phyloP scores from a whole-genome alignment of 768 basidiomycete species.

The Pleurotus pulmonarius region DNA sequence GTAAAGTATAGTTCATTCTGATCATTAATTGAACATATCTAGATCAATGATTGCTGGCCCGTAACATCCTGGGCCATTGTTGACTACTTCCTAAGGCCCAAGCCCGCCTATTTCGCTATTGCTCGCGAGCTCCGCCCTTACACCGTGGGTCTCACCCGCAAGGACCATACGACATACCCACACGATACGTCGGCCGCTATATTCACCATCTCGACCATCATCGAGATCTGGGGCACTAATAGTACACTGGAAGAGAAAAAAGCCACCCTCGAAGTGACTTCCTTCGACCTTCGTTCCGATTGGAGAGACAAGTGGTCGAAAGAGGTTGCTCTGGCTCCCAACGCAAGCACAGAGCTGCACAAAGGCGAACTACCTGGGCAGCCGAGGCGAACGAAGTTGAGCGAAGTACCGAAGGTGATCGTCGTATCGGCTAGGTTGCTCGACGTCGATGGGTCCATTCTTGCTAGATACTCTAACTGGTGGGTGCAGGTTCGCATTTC shows the following conservation, averaged over 20 bases:
- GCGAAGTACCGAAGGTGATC: constrained; percentile 62
- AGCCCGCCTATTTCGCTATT: constrained; percentile 86
- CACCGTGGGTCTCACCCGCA: constrained; percentile 85
- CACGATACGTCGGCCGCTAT: constrained; percentile 62
- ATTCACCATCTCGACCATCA: constrained; percentile 59
- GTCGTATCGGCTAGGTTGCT: constrained; percentile 70
- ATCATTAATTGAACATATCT: not conserved
- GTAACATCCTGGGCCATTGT: constrained; percentile 91
- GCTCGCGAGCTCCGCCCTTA: constrained; percentile 77
- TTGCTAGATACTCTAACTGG: constrained; percentile 79
- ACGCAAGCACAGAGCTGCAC: constrained; percentile 83
- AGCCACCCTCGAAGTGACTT: constrained; percentile 59
- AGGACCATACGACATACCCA: constrained; percentile 56
- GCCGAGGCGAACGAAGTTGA: constrained; percentile 58
- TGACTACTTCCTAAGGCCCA: constrained; percentile 92
- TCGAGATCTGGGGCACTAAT: constrained; percentile 91
- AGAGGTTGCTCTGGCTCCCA: constrained; percentile 57
- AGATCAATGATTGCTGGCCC: constrained; percentile 94
- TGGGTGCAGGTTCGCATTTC: constrained; percentile 23
- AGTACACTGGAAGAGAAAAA: constrained; percentile 57
- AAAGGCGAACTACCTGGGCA: constrained; percentile 71
- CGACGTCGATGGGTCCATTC: constrained; percentile 45
- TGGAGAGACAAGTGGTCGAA: constrained; percentile 53
- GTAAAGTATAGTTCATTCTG: constrained; percentile 9
- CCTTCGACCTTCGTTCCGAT: constrained; percentile 61